Evolutionary conservation across 257 asterid species (phyloP).

Genomic region (Solanum tarapatanum): DNA sequence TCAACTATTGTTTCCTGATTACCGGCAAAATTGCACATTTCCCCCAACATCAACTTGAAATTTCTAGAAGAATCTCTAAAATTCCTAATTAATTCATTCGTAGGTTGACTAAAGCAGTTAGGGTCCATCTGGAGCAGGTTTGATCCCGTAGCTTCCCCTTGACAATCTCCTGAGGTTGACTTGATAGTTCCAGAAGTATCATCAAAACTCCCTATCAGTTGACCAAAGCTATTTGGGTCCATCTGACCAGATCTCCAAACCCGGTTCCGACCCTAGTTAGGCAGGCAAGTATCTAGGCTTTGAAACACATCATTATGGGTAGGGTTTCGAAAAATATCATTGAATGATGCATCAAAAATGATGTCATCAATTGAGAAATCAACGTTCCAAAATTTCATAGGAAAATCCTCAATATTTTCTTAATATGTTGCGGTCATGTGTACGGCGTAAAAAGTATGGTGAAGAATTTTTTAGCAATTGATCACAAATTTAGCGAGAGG

Average conservation of each 20-base stretch:
- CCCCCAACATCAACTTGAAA: constrained; percentile 39
- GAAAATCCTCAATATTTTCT: background rate
- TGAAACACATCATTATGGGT: constrained; percentile 17
- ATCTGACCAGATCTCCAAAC: background rate
- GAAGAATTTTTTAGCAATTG: background rate
- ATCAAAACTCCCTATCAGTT: background rate
- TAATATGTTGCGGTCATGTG: background rate
- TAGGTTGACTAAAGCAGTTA: background rate
- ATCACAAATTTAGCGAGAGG: background rate
- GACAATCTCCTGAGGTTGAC: background rate
- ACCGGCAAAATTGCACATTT: constrained; percentile 24
- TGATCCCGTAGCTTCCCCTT: constrained; percentile 7
- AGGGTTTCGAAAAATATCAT: constrained; percentile 29
- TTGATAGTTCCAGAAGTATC: background rate
- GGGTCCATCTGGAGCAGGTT: constrained; percentile 8
- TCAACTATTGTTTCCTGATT: constrained; percentile 13
- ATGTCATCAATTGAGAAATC: constrained; percentile 29
- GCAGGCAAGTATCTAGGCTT: constrained; percentile 4
- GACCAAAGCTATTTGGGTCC: constrained; percentile 3
- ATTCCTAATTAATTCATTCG: background rate
- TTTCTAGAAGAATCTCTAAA: constrained; percentile 8
- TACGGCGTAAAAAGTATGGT: background rate
- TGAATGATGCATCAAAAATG: constrained; percentile 49
- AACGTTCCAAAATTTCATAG: constrained; percentile 6
- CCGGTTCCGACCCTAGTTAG: background rate